Base-by-base conservation (phyloP, 208 protist species). In the Leishmania tropica region DNA sequence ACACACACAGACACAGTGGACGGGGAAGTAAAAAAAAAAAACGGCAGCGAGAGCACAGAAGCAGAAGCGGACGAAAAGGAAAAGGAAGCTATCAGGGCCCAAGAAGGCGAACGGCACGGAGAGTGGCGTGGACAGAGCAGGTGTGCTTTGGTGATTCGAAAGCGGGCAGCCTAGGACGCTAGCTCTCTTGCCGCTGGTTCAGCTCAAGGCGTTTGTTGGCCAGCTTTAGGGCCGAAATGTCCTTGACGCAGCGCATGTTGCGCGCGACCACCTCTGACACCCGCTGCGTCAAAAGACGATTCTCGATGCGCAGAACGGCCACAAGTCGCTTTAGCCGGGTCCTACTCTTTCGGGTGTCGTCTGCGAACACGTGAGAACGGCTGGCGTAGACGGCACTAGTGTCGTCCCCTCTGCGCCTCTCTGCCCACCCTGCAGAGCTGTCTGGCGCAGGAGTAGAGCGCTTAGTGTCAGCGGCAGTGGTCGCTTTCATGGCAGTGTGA, bases 191-290 rank as follows among this genome's bases (percentile, higher is more conserved):
- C n/a, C 37, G 56, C 11, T 28, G 35, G 2, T 42, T 31, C 21
- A 67, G 53, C 35, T 60, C 75, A 78, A 78, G 53, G 17, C 37
- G 77, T 64, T 68, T 78, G 64, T 60, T 51, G 8, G 73, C 35
- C n/a, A 82, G 37, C 72, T 74, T 87, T 54, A 89, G 64, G 40
- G 74, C 75, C 13, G 85, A 83, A 42, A 89, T 83, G 4, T 81
- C 75, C 35, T 56, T 72, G 54, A 87, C 82, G 40, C 83, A 85
- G 8, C 73, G 62, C 60, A 72, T 80, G 62, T 88, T 91, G 28
- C 75, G 78, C 48, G 64, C 64, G 8, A 85, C 85, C 60, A 89
- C 48, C 76, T 79, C 79, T 42, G 24, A 17, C 8, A 91, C 73
- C 31, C 83, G 77, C 31, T 72, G 71, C 31, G 84, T 85, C 62